Evolutionary conservation across 257 asterid genomes (phyloP).

Genomic region (Voacanga thouarsii): DNA sequence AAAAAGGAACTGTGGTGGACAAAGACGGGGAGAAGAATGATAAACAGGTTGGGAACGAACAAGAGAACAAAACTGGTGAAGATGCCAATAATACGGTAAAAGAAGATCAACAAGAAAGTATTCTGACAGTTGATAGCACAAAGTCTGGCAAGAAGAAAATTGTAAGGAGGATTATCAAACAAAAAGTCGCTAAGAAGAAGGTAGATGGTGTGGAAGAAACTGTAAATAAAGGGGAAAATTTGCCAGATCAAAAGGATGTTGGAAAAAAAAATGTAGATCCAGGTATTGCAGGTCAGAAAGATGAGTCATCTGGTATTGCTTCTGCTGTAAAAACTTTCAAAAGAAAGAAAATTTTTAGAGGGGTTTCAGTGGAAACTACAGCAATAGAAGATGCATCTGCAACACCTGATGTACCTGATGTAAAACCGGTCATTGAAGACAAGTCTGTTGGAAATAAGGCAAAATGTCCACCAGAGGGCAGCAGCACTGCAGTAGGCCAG

Average conservation of each 20-base stretch:
- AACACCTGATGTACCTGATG: constrained; percentile 37
- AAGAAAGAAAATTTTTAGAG: constrained; percentile 58
- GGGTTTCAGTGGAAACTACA: constrained; percentile 35
- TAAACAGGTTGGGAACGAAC: constrained; percentile 36
- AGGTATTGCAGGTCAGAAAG: constrained; percentile 48
- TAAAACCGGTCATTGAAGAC: constrained; percentile 29
- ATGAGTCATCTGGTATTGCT: constrained; percentile 40
- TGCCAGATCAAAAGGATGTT: constrained; percentile 34
- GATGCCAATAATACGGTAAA: constrained; percentile 31
- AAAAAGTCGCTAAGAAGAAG: constrained; percentile 27
- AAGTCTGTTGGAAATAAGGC: constrained; percentile 39
- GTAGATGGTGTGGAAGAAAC: constrained; percentile 28
- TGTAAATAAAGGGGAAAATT: constrained; percentile 31
- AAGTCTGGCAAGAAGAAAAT: constrained; percentile 77
- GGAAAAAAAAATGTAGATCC: constrained; percentile 34
- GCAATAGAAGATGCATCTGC: constrained; percentile 34
- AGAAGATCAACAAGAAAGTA: constrained; percentile 33
- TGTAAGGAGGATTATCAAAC: constrained; percentile 49
- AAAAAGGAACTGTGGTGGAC: constrained; percentile 25
- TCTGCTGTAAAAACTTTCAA: constrained; percentile 51
- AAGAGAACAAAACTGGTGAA: constrained; percentile 35
- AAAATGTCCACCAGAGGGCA: constrained; percentile 35
- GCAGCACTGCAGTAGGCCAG: constrained; percentile 31
- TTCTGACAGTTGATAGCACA: constrained; percentile 40
- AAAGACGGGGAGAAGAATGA: constrained; percentile 41